Evolutionary conservation across 2,329 filamentous ascomycete genomes (phyloP), one percentile per base, ranked within the genome.

Genomic region (Fusarium sp.): DNA sequence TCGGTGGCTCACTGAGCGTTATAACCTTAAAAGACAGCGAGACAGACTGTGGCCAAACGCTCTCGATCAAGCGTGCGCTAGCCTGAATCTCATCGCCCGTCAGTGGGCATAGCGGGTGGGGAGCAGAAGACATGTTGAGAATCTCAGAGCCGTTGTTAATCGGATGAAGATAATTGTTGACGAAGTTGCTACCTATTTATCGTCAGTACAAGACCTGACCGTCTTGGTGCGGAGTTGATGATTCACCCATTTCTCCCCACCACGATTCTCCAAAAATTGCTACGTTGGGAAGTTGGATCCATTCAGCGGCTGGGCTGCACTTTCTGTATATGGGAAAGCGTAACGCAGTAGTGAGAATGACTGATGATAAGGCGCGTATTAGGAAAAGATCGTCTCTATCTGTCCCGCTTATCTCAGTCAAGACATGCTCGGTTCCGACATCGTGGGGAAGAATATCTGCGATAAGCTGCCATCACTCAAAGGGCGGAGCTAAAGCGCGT

Each of bases 321-420:
- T 58, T 67, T 66, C 55, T 57, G 3, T 9, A 58, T 58, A 4
- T 17, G 55, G 65, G 28, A 54, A 66, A 51, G 55, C 60, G 59
- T n/a, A 18, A 9, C 31, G 59, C 63, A 49, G 10, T 11, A 18
- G 20, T 54, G 8, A 36, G 24, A 38, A 38, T 41, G 44, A 41
- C 48, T 39, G 33, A n/a, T 45, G 55, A 61, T 55, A 41, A 38
- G n/a, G 28, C 22, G 20, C 56, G 4, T 61, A n/a, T 48, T 47
- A 17, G 70, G 70, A 8, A 70, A 64, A 8, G 55, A 73, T 83
- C 54, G 75, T 81, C 44, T 74, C 80, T 18, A 13, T 20, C 12
- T 6, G 28, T 35, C 36, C 35, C 59, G 35, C 54, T 48, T 51
- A 39, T 65, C 56, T n/a, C 14, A 8, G 41, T 58, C 6, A 11